Conservation (phyloP, 169 alveolate species). For the Plasmodium ovale region DNA sequence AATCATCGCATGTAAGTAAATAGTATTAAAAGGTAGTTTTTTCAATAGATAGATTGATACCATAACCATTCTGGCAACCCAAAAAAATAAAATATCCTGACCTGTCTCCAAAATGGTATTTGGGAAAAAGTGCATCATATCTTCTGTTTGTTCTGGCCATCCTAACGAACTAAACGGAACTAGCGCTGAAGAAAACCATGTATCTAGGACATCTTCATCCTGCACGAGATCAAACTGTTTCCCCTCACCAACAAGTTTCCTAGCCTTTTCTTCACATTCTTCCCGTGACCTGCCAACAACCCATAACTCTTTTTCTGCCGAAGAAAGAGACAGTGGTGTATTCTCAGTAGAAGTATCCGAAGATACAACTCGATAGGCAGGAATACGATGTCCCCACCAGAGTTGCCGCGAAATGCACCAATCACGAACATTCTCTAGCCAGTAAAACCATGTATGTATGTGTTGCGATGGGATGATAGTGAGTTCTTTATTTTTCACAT, state of each 20-base stretch:
- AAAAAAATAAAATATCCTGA: conserved; percentile 99
- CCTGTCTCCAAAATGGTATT: conserved; percentile 98
- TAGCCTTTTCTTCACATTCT: conserved; percentile 93
- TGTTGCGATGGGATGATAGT: conserved; percentile 94
- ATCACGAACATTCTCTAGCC: conserved; percentile 98
- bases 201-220: conserved; percentile 99
- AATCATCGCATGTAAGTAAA: conserved; percentile 98
- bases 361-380: conserved; percentile 94
- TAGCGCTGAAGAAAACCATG: conserved; percentile 99
- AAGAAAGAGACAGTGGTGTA: background rate
- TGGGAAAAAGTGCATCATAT: conserved; percentile 96
- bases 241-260: conserved; percentile 84
- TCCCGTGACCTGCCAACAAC: conserved; percentile 91
- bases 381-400: conserved; percentile 99
- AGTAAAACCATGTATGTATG: conserved; percentile 96
- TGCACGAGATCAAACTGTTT: conserved; percentile 90
- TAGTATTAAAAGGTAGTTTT: conserved; percentile 97
- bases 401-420: conserved; percentile 99
- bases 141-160: conserved; percentile 97
- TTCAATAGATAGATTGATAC: conserved; percentile 95
- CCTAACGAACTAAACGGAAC: conserved; percentile 98
- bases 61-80: conserved; percentile 99
- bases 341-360: conserved; percentile 38
- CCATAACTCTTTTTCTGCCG: conserved; percentile 90
- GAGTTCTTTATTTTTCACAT: conserved; percentile 94